A percentile compares a stretch with the other conserved stretches of the same genome.
Conservation (phyloP, 306 rosid species). For the Casuarina equisetifolia region DNA sequence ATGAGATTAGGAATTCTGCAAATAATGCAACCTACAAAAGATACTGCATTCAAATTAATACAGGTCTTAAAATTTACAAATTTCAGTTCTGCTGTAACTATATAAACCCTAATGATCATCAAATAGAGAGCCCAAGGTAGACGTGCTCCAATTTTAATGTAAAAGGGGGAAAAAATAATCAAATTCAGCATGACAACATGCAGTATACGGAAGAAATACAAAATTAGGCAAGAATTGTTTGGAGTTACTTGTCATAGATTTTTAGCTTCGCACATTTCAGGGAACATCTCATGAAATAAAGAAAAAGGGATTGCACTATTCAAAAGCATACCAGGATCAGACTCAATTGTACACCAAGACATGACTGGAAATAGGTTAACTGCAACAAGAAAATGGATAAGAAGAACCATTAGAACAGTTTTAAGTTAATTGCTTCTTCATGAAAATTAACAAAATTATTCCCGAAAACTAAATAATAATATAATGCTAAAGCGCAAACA, state of each 20-base stretch:
- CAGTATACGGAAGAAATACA: neutral
- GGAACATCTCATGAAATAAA: neutral
- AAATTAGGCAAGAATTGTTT: neutral
- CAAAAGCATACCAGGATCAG: slow-evolving; percentile 81
- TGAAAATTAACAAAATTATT: too few relatives aligned
- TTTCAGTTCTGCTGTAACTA: neutral
- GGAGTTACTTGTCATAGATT: neutral
- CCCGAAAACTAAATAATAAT: too few relatives aligned
- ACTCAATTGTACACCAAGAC: slow-evolving; percentile 99
- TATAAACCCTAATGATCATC: neutral
- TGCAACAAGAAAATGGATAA: slow-evolving; percentile 25
- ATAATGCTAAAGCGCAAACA: too few relatives aligned
- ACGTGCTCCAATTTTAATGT: neutral
- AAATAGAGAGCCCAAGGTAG: neutral
- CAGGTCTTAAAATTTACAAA: neutral
- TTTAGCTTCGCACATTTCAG: neutral
- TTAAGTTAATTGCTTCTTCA: neutral
- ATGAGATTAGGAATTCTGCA: too few relatives aligned
- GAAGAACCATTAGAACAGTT: neutral
- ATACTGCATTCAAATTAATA: too few relatives aligned
- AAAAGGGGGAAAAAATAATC: neutral
- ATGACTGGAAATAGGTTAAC: slow-evolving; percentile 48
- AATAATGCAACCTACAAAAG: too few relatives aligned
- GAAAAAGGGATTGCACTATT: neutral
- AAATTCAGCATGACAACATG: neutral